Evolutionary conservation across 2,329 filamentous ascomycete genomes (phyloP).

Genomic region (Fusarium fracticaudum): DNA sequence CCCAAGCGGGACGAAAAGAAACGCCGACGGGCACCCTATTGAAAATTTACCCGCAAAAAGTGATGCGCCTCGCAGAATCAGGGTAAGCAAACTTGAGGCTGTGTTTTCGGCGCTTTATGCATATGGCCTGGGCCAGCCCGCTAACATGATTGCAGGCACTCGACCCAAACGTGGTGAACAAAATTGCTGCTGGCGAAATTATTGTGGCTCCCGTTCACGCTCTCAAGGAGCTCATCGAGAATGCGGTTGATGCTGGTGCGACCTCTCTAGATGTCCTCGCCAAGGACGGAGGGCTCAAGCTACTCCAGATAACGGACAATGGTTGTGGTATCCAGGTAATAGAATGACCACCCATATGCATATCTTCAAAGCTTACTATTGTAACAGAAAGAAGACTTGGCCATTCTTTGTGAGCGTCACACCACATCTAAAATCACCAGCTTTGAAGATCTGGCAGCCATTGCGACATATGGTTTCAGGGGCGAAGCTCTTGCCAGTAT

Average conservation of each 20-base stretch:
- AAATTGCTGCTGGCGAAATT: slow-evolving; percentile 97
- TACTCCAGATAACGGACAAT: slow-evolving; percentile 97
- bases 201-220: slow-evolving; percentile 97
- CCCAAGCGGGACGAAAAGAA: slow-evolving; percentile 58
- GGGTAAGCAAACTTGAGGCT: slow-evolving; percentile 48
- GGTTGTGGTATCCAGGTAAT: slow-evolving; percentile 90
- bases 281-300: slow-evolving; percentile 93
- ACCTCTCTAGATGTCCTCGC: slow-evolving; percentile 90
- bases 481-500: slow-evolving; percentile 97
- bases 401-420: slow-evolving; percentile 93
- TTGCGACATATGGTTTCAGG: slow-evolving; percentile 96
- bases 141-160: slow-evolving; percentile 69
- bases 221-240: slow-evolving; percentile 95
- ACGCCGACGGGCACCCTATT: slow-evolving; percentile 53
- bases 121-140: background rate
- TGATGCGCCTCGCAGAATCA: slow-evolving; percentile 57
- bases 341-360: background rate
- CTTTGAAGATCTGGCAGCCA: slow-evolving; percentile 91
- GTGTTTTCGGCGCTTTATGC: slow-evolving; percentile 2
- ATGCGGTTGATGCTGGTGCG: slow-evolving; percentile 95
- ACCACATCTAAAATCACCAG: slow-evolving; percentile 95
- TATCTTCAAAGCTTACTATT: slow-evolving; percentile 22
- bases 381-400: slow-evolving; percentile 82
- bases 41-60: slow-evolving; percentile 43
- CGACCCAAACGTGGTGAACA: slow-evolving; percentile 94